Base-by-base conservation (phyloP, 2,329 filamentous ascomycete species). In the Ustulina deusta region DNA sequence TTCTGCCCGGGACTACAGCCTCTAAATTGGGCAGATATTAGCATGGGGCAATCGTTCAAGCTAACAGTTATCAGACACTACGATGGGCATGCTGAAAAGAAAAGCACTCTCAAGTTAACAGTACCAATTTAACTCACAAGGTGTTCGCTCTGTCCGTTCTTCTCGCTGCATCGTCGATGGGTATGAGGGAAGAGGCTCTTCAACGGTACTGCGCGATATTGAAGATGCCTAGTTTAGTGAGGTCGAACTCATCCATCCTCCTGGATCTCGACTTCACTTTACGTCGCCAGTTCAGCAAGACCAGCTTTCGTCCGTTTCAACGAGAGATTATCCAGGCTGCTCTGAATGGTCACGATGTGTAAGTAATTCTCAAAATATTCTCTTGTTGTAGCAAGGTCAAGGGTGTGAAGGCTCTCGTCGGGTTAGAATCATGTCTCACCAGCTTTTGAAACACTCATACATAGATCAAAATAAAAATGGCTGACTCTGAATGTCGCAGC, bases 291-390 rank as follows among this genome's bases (percentile, higher is more conserved):
- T 92, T 92, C 79, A 86, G 86, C 61, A 91, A 91, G 74, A 80
- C 81, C 20, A 79, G 82, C 25, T 91, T 79, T 63, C 74, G 93
- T 73, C 93, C 94, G 11, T 83, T 92, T 42, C 95, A 97, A 77
- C 89, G 93, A 67, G 94, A 98, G 75, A 94, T 97, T 64, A 95
- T 98, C 63, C 85, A 87, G 65, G 92, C 93, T 7, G 92, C 93
- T 2, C 84, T 97, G 9, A 88, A 91, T 63, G 91, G 93, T 17
- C 86, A 94, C 70, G 95, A 98, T 90, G 91, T 98, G 63, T 65
- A 55, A 56, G 63, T 65, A 4, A n/a, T 38, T 20, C 22, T 34
- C 22, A 9, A 20, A 2, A 3, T 17, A 6, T 15, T 17, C 42
- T 11, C 17, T 13, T 15, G 11, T 11, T 32, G 54, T 10, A n/a